Percentiles rank a stretch among this genome's conserved stretches.
phyloP scores from a whole-genome alignment of 805 yeast species.

The Zygoascus tannicola region DNA sequence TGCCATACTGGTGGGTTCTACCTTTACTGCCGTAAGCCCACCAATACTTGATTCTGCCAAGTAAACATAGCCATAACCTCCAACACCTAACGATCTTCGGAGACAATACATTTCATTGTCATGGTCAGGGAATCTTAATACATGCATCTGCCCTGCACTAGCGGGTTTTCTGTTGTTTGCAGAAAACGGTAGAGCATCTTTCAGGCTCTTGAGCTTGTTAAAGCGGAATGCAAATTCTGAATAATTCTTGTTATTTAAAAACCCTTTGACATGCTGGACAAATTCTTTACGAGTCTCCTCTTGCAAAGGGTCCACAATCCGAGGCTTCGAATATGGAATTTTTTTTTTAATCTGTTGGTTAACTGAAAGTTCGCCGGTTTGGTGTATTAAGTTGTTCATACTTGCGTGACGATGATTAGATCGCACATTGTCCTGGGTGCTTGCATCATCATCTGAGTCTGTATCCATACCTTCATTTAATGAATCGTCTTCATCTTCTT shows the following conservation, averaged over 20 bases:
- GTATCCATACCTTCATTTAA: background rate
- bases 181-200: conserved; percentile 1
- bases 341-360: conserved; percentile 1
- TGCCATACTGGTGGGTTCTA: conserved; percentile 43
- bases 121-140: conserved; percentile 6
- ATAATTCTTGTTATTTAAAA: conserved; percentile 17
- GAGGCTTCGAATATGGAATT: background rate
- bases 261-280: background rate
- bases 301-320: conserved; percentile 7
- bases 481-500: conserved; percentile 16
- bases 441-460: conserved; percentile 6
- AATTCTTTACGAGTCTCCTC: background rate
- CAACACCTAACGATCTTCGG: conserved; percentile 56
- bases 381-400: conserved; percentile 3
- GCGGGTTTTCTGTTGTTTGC: background rate
- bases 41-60: conserved; percentile 56
- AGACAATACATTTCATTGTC: conserved; percentile 36
- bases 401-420: conserved; percentile 2
- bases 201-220: conserved; percentile 2
- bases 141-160: background rate
- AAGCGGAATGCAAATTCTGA: conserved; percentile 17
- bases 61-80: conserved; percentile 74
- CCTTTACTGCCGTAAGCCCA: conserved; percentile 52
- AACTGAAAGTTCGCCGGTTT: conserved; percentile 5
- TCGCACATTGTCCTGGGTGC: background rate